These are phyloP conservation scores for Neurospora sp. DNA, from an alignment of 495 filamentous ascomycete species.

Conservation along the genomic window DNA sequence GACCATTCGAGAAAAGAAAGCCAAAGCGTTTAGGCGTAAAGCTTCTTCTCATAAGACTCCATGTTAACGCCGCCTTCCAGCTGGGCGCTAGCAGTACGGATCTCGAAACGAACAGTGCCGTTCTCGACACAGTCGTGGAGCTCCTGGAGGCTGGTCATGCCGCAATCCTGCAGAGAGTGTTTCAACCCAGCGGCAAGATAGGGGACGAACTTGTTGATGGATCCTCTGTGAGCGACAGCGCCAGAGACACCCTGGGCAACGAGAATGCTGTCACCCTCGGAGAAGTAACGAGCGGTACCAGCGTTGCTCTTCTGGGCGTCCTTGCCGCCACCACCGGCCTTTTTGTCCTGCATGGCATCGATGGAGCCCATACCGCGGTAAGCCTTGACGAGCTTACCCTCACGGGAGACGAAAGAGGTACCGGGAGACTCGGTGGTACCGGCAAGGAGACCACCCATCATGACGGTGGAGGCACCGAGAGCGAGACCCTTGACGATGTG, in stretches of 20 bases:
- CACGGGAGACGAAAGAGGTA: slow-evolving; percentile 88
- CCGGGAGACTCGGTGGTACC: slow-evolving; percentile 97
- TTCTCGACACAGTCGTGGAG: slow-evolving; percentile 67
- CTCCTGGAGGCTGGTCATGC: slow-evolving; percentile 63
- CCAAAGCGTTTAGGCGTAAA: slow-evolving; percentile 60
- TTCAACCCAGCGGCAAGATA: slow-evolving; percentile 93
- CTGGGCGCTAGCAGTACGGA: slow-evolving; percentile 87
- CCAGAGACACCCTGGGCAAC: slow-evolving; percentile 94
- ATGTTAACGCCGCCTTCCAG: slow-evolving; percentile 94
- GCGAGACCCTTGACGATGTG: slow-evolving; percentile 98
- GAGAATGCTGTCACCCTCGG: slow-evolving; percentile 84
- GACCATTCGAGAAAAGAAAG: background rate
- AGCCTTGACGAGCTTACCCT: slow-evolving; percentile 96
- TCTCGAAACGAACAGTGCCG: slow-evolving; percentile 82
- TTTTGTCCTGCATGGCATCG: slow-evolving; percentile 99
- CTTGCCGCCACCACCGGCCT: slow-evolving; percentile 57
- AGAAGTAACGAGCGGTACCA: slow-evolving; percentile 96
- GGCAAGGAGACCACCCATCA: slow-evolving; percentile 98
- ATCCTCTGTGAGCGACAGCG: slow-evolving; percentile 52
- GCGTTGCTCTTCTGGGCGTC: slow-evolving; percentile 83
- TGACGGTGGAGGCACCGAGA: slow-evolving; percentile 87
- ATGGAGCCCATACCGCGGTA: slow-evolving; percentile 99
- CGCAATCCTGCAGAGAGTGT: slow-evolving; percentile 95
- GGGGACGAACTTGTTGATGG: slow-evolving; percentile 86
- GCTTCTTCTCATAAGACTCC: slow-evolving; percentile 98